Conservation (phyloP, 2,329 filamentous ascomycete genomes). For the Clonostachys solani region DNA sequence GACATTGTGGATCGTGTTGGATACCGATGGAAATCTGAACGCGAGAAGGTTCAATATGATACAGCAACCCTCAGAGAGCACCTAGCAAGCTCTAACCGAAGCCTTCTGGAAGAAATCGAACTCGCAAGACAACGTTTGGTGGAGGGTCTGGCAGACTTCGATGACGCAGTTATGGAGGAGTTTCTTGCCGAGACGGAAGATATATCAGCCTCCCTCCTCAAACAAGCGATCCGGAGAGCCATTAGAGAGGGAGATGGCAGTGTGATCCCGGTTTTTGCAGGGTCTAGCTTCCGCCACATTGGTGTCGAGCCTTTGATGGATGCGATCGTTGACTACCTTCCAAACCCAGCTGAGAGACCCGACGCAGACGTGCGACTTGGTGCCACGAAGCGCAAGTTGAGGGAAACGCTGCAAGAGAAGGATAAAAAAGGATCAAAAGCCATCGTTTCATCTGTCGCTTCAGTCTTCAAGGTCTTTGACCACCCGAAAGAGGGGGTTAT, state of each 20-base stretch:
- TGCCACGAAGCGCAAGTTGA: constrained; percentile 30
- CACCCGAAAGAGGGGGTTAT: constrained; percentile 82
- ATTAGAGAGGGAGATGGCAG: constrained; percentile 64
- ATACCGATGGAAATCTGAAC: constrained; percentile 60
- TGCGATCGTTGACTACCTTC: constrained; percentile 81
- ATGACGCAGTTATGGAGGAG: constrained; percentile 79
- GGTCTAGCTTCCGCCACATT: constrained; percentile 89
- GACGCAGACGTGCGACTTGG: constrained; percentile 74
- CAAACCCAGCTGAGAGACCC: constrained; percentile 74
- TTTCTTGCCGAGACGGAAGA: constrained; percentile 78
- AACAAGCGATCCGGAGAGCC: constrained; percentile 68
- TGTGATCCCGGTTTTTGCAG: constrained; percentile 85
- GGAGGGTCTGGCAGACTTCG: constrained; percentile 82
- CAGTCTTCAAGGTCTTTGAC: constrained; percentile 92
- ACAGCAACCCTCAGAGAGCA: constrained; percentile 25
- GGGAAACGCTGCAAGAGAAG: constrained; percentile 29
- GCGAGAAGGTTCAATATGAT: constrained; percentile 28
- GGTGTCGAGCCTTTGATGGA: constrained; percentile 91
- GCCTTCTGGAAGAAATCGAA: constrained; percentile 63
- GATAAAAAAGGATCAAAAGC: constrained; percentile 27
- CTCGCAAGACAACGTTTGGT: constrained; percentile 74
- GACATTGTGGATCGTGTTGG: constrained; percentile 76
- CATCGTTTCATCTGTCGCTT: constrained; percentile 46
- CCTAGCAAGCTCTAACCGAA: constrained; percentile 37
- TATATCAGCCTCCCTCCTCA: constrained; percentile 63